Percentiles rank a stretch among this genome's conserved stretches.
These are phyloP conservation scores for Flaveria robusta DNA, from an alignment of 129 eudicot genomes.

Conservation along the genomic window DNA sequence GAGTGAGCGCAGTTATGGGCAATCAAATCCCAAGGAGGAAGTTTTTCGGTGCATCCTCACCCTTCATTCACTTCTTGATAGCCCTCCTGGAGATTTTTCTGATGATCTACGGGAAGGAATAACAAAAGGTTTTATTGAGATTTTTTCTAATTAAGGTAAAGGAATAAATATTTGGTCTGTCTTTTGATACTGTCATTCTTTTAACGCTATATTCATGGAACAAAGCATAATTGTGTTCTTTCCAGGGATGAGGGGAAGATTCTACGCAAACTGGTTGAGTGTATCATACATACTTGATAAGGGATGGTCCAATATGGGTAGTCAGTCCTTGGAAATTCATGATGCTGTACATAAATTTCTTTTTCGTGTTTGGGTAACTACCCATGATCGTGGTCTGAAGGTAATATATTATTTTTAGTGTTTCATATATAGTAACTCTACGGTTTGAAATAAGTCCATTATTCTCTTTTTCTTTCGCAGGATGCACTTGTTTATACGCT, in stretches of 20 bases:
- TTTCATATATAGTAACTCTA: not conserved
- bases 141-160: slow-evolving; percentile 70
- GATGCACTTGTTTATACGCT: slow-evolving; percentile 74
- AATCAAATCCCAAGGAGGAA: slow-evolving; percentile 73
- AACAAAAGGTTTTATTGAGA: slow-evolving; percentile 61
- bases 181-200: slow-evolving; percentile 10
- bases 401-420: slow-evolving; percentile 30
- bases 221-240: slow-evolving; percentile 20
- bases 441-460: slow-evolving; percentile 17
- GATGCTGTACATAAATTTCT: slow-evolving; percentile 67
- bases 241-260: slow-evolving; percentile 84
- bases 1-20: slow-evolving; percentile 43
- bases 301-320: slow-evolving; percentile 90
- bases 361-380: slow-evolving; percentile 67
- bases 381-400: slow-evolving; percentile 81
- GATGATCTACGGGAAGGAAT: slow-evolving; percentile 66
- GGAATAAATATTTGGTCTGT: slow-evolving; percentile 6
- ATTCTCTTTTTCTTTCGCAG: slow-evolving; percentile 37
- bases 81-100: slow-evolving; percentile 91
- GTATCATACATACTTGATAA: slow-evolving; percentile 70
- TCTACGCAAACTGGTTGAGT: slow-evolving; percentile 77
- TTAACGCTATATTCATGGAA: slow-evolving; percentile 1
- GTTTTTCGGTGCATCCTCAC: slow-evolving; percentile 69
- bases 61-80: slow-evolving; percentile 86
- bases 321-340: slow-evolving; percentile 72